phyloP scores from a whole-genome alignment of 768 basidiomycete species.

The Tephrocybe rancida region DNA sequence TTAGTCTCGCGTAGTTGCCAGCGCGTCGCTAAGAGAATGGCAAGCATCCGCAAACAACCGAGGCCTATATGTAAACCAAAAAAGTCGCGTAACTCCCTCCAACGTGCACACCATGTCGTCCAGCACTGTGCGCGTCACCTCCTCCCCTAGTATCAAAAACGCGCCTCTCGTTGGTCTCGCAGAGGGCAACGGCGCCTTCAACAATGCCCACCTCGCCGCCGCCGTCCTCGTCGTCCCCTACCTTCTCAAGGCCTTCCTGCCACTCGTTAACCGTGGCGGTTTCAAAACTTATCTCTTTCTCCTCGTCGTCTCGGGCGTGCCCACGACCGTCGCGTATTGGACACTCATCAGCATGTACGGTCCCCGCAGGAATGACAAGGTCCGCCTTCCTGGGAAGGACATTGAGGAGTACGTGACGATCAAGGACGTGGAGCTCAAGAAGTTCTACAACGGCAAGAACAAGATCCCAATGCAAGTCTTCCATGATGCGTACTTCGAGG shows the following conservation, averaged over 20 bases:
- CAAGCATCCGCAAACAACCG: constrained; percentile 9
- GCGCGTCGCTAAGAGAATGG: too few species aligned
- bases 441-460: constrained; percentile 76
- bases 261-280: constrained; percentile 82
- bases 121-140: constrained; percentile 60
- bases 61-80: not conserved
- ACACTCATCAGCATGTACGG: constrained; percentile 83
- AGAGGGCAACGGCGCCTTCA: constrained; percentile 86
- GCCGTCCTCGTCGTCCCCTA: constrained; percentile 83
- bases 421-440: constrained; percentile 80
- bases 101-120: constrained; percentile 34
- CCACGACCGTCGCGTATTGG: constrained; percentile 89
- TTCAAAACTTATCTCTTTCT: constrained; percentile 87
- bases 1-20: too few species aligned
- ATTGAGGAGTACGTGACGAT: constrained; percentile 92
- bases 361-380: constrained; percentile 80
- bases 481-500: constrained; percentile 97
- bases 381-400: constrained; percentile 79
- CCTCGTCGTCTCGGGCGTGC: constrained; percentile 70
- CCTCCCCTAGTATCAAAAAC: constrained; percentile 79
- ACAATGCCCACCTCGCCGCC: constrained; percentile 76
- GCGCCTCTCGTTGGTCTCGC: constrained; percentile 80
- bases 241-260: constrained; percentile 79
- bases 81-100: constrained; percentile 3
- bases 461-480: constrained; percentile 99